Evolutionary conservation across 2,329 filamentous ascomycete species (phyloP).

Genomic region (Thermoascus crustaceus): DNA sequence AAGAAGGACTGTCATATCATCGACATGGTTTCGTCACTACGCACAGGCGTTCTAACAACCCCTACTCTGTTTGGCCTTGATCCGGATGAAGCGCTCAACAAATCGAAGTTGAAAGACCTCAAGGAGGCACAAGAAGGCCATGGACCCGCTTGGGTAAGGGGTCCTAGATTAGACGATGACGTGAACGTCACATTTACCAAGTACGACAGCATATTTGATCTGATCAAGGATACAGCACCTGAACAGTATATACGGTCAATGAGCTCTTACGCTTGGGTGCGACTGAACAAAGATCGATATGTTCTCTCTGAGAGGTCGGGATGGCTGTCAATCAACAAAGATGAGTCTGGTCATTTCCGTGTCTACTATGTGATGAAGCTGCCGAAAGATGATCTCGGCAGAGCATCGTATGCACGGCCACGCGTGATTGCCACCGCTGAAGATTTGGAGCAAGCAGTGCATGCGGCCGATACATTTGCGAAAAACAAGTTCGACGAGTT

Average conservation of each 20-base stretch:
- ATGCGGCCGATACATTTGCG: constrained; percentile 77
- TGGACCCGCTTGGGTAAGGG: neutral
- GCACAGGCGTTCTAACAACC: constrained; percentile 77
- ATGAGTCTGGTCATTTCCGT: constrained; percentile 16
- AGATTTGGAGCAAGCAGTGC: constrained; percentile 67
- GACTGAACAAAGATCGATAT: constrained; percentile 61
- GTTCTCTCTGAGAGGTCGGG: constrained; percentile 60
- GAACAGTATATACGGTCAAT: constrained; percentile 71
- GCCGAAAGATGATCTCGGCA: constrained; percentile 19
- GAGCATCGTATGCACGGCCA: constrained; percentile 58
- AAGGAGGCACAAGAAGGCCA: constrained; percentile 34
- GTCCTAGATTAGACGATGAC: constrained; percentile 13
- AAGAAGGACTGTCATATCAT: constrained; percentile 92
- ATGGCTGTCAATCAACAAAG: constrained; percentile 47
- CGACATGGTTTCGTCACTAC: constrained; percentile 84
- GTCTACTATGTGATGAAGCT: constrained; percentile 28
- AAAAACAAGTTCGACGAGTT: constrained; percentile 54
- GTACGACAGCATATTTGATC: constrained; percentile 84
- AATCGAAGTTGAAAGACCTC: constrained; percentile 57
- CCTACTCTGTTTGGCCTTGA: constrained; percentile 91
- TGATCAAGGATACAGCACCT: constrained; percentile 71
- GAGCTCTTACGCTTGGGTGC: constrained; percentile 75
- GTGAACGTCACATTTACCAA: constrained; percentile 70
- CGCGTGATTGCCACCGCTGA: constrained; percentile 57
- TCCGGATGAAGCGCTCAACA: constrained; percentile 65